Percentiles rank a stretch among this genome's conserved stretches.
phyloP scores from a whole-genome alignment of 352 stramenopile species.

The Phytophthora quininea region DNA sequence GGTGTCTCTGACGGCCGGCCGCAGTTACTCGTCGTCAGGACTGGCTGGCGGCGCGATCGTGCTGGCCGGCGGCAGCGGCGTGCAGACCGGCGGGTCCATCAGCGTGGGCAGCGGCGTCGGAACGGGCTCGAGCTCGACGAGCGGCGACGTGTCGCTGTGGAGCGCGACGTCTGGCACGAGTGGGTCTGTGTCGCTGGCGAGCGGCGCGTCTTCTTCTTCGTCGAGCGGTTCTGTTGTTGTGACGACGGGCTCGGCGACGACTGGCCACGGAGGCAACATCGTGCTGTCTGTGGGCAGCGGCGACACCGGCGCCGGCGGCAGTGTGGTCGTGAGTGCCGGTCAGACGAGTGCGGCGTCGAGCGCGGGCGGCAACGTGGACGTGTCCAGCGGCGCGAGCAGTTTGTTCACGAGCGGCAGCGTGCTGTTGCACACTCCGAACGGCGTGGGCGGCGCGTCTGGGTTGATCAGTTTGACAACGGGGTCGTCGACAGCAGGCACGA shows the following conservation, averaged over 20 bases:
- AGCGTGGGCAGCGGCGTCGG: constrained; percentile 3
- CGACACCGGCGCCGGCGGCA: constrained; percentile 5
- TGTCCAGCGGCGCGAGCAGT: constrained; percentile 2
- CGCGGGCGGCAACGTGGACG: not conserved
- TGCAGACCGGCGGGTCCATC: not conserved
- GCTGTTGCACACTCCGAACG: constrained; percentile 4
- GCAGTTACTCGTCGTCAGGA: not conserved
- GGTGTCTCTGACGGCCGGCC: constrained; percentile 22
- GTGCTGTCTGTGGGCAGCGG: constrained; percentile 24
- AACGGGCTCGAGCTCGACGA: not conserved
- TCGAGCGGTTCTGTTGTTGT: not conserved
- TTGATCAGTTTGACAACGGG: constrained; percentile 40
- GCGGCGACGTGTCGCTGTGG: constrained; percentile 11
- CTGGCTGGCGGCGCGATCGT: constrained; percentile 8
- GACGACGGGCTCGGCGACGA: constrained; percentile 11
- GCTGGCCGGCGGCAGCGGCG: not conserved
- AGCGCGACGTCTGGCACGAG: constrained; percentile 17
- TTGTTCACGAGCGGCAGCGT: constrained; percentile 9
- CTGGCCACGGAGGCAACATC: constrained; percentile 20
- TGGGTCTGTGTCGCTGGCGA: constrained; percentile 22
- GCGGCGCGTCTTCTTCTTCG: not conserved
- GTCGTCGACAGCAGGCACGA: constrained; percentile 36
- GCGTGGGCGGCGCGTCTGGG: not conserved
- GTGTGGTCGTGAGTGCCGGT: constrained; percentile 12
- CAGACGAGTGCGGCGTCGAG: constrained; percentile 7